Conservation (phyloP, 805 yeast genomes). For the Starmera dryadoides region DNA sequence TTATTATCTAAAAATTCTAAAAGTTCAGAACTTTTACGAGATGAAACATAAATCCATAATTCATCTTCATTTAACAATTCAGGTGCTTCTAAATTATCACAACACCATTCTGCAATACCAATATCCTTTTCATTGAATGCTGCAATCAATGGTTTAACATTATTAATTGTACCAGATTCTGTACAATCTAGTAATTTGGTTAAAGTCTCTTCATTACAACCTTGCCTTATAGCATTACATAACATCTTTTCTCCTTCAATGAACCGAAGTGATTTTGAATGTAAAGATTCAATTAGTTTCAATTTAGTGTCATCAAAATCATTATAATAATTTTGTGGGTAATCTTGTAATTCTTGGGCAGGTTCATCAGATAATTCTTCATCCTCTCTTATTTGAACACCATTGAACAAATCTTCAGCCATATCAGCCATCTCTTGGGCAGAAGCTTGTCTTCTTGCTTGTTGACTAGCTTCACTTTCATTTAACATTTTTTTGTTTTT, state of each 20-base stretch:
- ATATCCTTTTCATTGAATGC: conserved; percentile 7
- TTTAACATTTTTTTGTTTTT: conserved; percentile 6
- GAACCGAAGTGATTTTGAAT: conserved; percentile 6
- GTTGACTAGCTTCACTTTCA: not conserved
- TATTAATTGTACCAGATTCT: conserved; percentile 2
- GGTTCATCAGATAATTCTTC: conserved; percentile 7
- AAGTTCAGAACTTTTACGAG: conserved; percentile 1
- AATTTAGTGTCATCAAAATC: conserved; percentile 4
- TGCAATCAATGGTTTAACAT: conserved; percentile 9
- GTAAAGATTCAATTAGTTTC: conserved; percentile 2
- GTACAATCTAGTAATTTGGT: conserved; percentile 6
- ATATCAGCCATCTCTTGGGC: not conserved
- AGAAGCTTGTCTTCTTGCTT: not conserved
- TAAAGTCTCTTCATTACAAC: not conserved
- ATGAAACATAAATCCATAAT: conserved; percentile 13
- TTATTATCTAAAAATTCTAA: conserved; percentile 9
- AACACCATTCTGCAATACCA: conserved; percentile 11
- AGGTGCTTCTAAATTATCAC: conserved; percentile 4
- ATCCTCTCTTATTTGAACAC: conserved; percentile 2
- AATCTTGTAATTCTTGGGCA: conserved; percentile 10
- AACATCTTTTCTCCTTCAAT: conserved; percentile 4
- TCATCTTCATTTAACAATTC: conserved; percentile 9
- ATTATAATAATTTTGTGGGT: conserved; percentile 11
- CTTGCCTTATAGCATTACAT: conserved; percentile 3
- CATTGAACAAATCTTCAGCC: not conserved